phyloP scores from a whole-genome alignment of 306 rosid species.

The Styphnolobium japonicum region DNA sequence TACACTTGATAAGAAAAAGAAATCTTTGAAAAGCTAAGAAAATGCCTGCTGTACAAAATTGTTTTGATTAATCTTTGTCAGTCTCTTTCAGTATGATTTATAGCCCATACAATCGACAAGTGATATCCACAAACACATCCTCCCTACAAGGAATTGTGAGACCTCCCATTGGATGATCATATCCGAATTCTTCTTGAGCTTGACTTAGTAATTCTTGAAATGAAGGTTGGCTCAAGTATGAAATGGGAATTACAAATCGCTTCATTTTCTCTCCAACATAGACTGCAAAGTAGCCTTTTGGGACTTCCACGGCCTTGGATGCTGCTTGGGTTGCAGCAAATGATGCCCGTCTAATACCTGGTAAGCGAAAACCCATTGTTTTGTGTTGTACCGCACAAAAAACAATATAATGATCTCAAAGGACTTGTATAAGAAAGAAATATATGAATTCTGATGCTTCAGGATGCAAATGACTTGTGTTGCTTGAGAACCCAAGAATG shows the following conservation, averaged over 20 bases:
- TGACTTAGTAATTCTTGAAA: slow-evolving; percentile 30
- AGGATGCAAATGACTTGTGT: not conserved
- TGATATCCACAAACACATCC: not conserved
- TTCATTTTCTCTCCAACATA: slow-evolving; percentile 38
- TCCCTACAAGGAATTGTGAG: slow-evolving; percentile 34
- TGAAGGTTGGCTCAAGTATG: slow-evolving; percentile 31
- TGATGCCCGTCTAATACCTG: not conserved
- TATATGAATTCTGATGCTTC: not conserved
- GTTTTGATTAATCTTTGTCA: not conserved
- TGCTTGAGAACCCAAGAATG: not conserved
- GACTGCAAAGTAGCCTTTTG: slow-evolving; percentile 42
- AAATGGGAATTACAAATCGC: slow-evolving; percentile 33
- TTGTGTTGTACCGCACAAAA: not conserved
- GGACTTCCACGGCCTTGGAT: slow-evolving; percentile 4
- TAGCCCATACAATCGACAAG: not conserved
- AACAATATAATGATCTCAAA: too few relatives aligned
- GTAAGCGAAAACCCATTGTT: not conserved
- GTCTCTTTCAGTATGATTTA: not conserved
- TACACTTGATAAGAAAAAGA: not conserved
- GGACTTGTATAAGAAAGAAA: not conserved
- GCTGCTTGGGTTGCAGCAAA: not conserved
- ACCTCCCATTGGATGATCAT: slow-evolving; percentile 35
- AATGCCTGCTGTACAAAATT: not conserved
- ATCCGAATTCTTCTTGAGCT: slow-evolving; percentile 42
- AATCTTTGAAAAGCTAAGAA: not conserved